Base-by-base conservation (phyloP, 2,329 filamentous ascomycete genomes). In the Xylariaceae sp. region DNA sequence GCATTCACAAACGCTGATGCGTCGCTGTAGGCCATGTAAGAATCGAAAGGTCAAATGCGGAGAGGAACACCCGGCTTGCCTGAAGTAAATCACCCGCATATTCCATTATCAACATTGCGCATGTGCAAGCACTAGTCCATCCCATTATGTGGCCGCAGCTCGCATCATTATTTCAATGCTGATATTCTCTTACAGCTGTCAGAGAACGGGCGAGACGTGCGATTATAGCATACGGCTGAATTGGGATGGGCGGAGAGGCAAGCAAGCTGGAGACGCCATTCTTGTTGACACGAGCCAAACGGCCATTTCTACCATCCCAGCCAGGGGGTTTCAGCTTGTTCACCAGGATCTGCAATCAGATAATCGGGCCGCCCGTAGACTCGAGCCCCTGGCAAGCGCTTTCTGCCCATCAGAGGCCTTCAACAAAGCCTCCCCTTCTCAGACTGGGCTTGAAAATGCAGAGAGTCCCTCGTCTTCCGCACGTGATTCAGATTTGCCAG, bases 141-240 rank as follows among this genome's bases (percentile, higher is more conserved):
- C 39, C 38, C 50, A 45, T 39, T 36, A 31, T 42, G 47, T 41
- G 47, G 47, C 34, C 34, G 34, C 16, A 47, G 22, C 22, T 18
- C n/a, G 36, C 34, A 22, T 33, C 14, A 41, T 22, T 34, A 33
- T 42, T 28, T 34, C 17, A 38, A 33, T 49, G 48, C 60, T 65
- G 54, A 64, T 49, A 47, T 38, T 28, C 33, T 44, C 22, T 42
- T 49, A 55, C 57, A 78, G 75, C 64, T 93, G 89, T 69, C 77
- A 84, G 61, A 83, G 83, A 55, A 83, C 86, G 57, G 84, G 84
- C 55, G 87, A 90, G 65, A 73, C 74, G 43, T 94, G 89, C 73
- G 89, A 94, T 69, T 93, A 92, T 68, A 89, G 83, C 62, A 88
- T 93, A 61, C 81, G 87, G 31, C 73, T 93, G 58, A 92, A 92